Conservation (phyloP, 176 grass and related monocot species). For the Eragrostis nindensis region DNA sequence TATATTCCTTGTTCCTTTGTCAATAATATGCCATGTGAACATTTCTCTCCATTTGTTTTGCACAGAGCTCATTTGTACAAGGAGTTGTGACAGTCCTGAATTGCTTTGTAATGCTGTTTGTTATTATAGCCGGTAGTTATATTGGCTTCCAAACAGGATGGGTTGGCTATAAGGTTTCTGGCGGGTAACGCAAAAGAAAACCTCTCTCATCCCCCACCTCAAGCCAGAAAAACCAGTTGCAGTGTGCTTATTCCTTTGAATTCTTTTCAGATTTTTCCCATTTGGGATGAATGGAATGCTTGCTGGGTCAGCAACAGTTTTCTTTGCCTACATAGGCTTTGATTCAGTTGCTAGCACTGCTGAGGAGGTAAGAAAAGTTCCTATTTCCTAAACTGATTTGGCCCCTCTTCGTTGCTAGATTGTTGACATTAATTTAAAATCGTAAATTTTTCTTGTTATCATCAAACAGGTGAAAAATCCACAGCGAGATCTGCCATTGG, state of each 20-base stretch:
- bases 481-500: constrained; percentile 72
- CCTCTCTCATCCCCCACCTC: background rate
- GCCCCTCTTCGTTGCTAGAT: background rate
- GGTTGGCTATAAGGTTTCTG: constrained; percentile 74
- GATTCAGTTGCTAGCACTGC: constrained; percentile 85
- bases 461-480: constrained; percentile 74
- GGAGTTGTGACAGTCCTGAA: constrained; percentile 68
- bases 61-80: constrained; percentile 75
- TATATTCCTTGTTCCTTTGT: background rate
- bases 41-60: background rate
- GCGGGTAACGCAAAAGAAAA: constrained; percentile 56
- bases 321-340: constrained; percentile 89
- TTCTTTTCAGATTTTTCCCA: constrained; percentile 63
- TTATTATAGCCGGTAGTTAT: constrained; percentile 82
- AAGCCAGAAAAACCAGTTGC: background rate
- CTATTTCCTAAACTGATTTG: constrained; percentile 1
- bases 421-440: background rate
- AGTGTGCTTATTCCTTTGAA: background rate
- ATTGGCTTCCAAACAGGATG: constrained; percentile 85
- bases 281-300: constrained; percentile 81
- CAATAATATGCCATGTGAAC: background rate
- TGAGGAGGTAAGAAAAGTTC: constrained; percentile 58
- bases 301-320: constrained; percentile 78
- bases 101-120: constrained; percentile 80
- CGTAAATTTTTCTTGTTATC: background rate